Evolutionary conservation across 768 basidiomycete species (phyloP).

Genomic region (Phylloporus sp.): DNA sequence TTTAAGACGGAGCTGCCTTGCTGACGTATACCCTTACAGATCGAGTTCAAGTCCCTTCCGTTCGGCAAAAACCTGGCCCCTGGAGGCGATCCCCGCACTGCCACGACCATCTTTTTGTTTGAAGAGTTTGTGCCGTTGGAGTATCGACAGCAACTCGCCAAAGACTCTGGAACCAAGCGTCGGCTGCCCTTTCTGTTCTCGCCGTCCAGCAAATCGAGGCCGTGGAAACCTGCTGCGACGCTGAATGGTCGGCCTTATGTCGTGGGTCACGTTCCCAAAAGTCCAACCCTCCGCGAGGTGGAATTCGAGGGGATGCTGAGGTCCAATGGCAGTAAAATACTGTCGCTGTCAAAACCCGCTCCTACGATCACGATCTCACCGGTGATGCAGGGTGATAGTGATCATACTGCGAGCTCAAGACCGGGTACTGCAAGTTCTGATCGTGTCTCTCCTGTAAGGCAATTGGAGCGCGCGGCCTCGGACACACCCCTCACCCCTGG

Average conservation of each 20-base stretch:
- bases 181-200: slow-evolving; percentile 69
- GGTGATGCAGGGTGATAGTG: slow-evolving; percentile 23
- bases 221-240: slow-evolving; percentile 80
- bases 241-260: slow-evolving; percentile 76
- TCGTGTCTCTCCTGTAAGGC: slow-evolving; percentile 14
- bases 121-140: slow-evolving; percentile 93
- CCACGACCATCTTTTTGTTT: slow-evolving; percentile 70
- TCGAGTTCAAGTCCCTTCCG: slow-evolving; percentile 83
- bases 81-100: slow-evolving; percentile 61
- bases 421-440: slow-evolving; percentile 22
- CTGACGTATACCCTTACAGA: slow-evolving; percentile 43
- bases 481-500: slow-evolving; percentile 27
- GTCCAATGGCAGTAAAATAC: slow-evolving; percentile 44
- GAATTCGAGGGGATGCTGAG: slow-evolving; percentile 77
- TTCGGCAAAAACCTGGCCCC: slow-evolving; percentile 20
- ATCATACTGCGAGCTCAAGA: slow-evolving; percentile 25
- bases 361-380: slow-evolving; percentile 25
- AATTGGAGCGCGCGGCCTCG: slow-evolving; percentile 24
- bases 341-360: slow-evolving; percentile 28
- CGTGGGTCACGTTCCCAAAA: slow-evolving; percentile 50
- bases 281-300: slow-evolving; percentile 54
- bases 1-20: background rate
- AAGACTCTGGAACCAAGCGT: slow-evolving; percentile 48
- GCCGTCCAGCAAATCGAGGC: slow-evolving; percentile 40
- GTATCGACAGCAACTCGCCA: slow-evolving; percentile 69